phyloP scores from a whole-genome alignment of 805 yeast genomes.

The Sugiyamaella qingdaonensis region DNA sequence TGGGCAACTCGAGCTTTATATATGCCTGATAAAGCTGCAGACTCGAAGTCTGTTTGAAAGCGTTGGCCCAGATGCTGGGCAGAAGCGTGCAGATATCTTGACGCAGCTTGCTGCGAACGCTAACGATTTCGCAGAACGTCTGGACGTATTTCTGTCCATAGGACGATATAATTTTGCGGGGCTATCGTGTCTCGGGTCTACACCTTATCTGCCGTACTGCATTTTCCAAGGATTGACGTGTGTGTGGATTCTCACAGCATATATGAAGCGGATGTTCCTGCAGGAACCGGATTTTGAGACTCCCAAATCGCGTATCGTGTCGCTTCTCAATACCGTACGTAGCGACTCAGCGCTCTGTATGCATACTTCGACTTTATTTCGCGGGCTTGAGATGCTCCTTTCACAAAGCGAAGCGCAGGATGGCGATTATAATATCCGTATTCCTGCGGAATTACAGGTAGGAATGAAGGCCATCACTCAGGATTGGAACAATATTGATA shows the following conservation, averaged over 20 bases:
- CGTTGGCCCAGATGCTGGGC: background rate
- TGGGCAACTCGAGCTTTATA: constrained; percentile 11
- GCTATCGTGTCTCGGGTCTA: background rate
- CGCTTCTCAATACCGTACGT: background rate
- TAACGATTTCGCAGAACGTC: background rate
- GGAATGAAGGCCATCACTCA: background rate
- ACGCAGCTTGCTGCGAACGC: background rate
- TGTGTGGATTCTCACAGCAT: background rate
- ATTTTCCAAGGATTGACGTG: constrained; percentile 6
- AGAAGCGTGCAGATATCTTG: background rate
- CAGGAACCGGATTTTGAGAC: background rate
- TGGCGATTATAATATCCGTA: background rate
- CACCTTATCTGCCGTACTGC: background rate
- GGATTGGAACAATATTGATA: background rate
- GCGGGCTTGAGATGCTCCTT: constrained; percentile 1
- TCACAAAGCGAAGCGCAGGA: background rate
- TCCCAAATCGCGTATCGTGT: background rate
- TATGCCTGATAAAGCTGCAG: constrained; percentile 8
- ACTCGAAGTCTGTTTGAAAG: constrained; percentile 6
- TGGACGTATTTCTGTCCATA: background rate
- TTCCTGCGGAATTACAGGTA: constrained; percentile 2
- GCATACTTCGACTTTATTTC: background rate
- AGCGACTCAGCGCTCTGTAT: background rate
- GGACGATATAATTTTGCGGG: background rate
- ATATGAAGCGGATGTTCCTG: background rate